Conservation (phyloP, 2,329 filamentous ascomycete genomes). For the Ceratocystis colombiana region DNA sequence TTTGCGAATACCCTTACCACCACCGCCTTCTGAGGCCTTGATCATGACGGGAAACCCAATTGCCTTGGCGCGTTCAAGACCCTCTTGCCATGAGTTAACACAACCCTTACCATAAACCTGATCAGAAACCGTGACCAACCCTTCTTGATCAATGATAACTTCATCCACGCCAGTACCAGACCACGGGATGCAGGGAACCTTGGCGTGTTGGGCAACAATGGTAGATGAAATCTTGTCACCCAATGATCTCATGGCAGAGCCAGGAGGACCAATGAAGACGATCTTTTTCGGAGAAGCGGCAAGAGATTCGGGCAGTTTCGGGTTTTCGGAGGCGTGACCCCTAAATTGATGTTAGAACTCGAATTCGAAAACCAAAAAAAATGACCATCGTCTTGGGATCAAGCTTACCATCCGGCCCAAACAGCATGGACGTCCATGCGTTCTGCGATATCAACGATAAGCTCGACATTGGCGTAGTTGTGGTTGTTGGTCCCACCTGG, state of each 20-base stretch:
- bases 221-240: conserved; percentile 99
- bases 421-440: conserved; percentile 97
- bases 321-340: conserved; percentile 98
- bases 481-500: conserved; percentile 99
- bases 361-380: conserved; percentile 13
- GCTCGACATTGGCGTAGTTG: conserved; percentile 98
- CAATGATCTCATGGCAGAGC: conserved; percentile 95
- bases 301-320: conserved; percentile 88
- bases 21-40: conserved; percentile 98
- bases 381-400: neutral
- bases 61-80: conserved; percentile 70
- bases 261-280: conserved; percentile 95
- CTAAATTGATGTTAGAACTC: conserved; percentile 35
- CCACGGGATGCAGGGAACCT: conserved; percentile 98
- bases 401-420: conserved; percentile 91
- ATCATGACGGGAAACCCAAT: conserved; percentile 99
- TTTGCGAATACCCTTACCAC: conserved; percentile 98
- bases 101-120: conserved; percentile 82
- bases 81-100: conserved; percentile 80
- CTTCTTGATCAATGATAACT: conserved; percentile 66
- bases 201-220: conserved; percentile 93
- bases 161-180: conserved; percentile 83
- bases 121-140: conserved; percentile 86
- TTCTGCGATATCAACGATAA: conserved; percentile 97
- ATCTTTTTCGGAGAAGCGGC: conserved; percentile 97